phyloP scores from a whole-genome alignment of 345 rosid genomes.

The Lumnitzera racemosa region DNA sequence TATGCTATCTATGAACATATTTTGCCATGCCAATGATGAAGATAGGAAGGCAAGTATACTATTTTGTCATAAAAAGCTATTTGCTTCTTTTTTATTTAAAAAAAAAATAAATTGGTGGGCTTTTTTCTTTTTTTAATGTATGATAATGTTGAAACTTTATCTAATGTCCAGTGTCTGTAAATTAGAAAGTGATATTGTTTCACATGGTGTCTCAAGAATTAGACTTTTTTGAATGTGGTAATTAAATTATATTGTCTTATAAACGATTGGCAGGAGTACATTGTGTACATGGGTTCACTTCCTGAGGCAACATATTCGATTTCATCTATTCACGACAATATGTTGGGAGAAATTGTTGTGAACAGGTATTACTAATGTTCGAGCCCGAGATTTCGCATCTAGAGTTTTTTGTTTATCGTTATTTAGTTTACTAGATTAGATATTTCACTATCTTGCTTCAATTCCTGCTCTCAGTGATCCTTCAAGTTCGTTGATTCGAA shows the following conservation, averaged over 20 bases:
- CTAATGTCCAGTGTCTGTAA: no score
- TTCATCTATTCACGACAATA: constrained; percentile 16
- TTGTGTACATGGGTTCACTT: constrained; percentile 42
- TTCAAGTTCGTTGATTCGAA: constrained; percentile 26
- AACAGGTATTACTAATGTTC: constrained; percentile 6
- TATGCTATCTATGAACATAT: neutral
- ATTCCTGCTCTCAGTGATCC: constrained; percentile 13
- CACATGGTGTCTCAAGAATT: no score
- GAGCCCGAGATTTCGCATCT: no score
- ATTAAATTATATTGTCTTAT: no score
- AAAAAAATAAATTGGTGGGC: no score
- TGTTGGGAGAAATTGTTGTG: constrained; percentile 15
- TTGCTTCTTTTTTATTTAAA: no score
- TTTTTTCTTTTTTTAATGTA: no score
- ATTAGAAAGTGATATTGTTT: no score
- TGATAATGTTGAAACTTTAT: no score
- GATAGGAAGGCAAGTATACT: neutral
- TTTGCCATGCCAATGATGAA: neutral
- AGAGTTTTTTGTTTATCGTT: neutral
- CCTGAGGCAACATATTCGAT: constrained; percentile 9
- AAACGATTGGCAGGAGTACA: constrained; percentile 10
- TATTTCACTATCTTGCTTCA: neutral
- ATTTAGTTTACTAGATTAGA: no score
- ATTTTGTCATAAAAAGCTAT: no score
- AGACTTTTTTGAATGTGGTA: no score